Percentiles rank a stretch among this genome's conserved stretches.
Conservation (phyloP, 306 rosid species). For the Acacia acuminata region DNA sequence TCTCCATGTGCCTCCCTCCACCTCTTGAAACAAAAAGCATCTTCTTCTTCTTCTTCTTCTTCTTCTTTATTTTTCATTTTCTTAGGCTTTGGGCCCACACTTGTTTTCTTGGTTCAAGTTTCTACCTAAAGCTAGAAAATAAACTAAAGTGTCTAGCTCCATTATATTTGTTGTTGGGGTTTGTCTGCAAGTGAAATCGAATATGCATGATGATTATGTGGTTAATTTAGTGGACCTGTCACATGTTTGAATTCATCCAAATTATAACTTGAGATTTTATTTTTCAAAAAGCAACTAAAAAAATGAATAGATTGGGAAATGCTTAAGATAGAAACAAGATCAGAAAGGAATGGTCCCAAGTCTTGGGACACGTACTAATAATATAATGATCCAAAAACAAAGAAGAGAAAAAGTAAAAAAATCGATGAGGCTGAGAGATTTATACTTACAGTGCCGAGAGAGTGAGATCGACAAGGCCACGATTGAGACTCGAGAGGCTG, state of each 20-base stretch:
- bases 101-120: not conserved
- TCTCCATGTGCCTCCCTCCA: constrained; percentile 39
- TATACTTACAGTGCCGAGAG: too few species aligned
- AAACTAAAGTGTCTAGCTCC: not conserved
- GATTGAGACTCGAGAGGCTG: too few species aligned
- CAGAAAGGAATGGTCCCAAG: constrained; percentile 31
- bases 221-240: not conserved
- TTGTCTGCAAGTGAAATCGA: not conserved
- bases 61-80: not conserved
- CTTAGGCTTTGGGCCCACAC: constrained; percentile 32
- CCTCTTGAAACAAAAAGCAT: not conserved
- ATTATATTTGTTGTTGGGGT: not conserved
- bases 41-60: too few species aligned
- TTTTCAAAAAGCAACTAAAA: not conserved
- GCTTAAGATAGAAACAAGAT: not conserved
- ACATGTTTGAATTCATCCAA: not conserved
- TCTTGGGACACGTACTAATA: not conserved
- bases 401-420: constrained; percentile 8
- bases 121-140: not conserved
- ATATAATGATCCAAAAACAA: not conserved
- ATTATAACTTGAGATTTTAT: not conserved
- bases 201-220: not conserved
- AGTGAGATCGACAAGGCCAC: too few species aligned
- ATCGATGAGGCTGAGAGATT: not conserved
- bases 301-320: not conserved